Evolutionary conservation across 768 basidiomycete genomes (phyloP).

Genomic region (Neoboletus brunneissimus): DNA sequence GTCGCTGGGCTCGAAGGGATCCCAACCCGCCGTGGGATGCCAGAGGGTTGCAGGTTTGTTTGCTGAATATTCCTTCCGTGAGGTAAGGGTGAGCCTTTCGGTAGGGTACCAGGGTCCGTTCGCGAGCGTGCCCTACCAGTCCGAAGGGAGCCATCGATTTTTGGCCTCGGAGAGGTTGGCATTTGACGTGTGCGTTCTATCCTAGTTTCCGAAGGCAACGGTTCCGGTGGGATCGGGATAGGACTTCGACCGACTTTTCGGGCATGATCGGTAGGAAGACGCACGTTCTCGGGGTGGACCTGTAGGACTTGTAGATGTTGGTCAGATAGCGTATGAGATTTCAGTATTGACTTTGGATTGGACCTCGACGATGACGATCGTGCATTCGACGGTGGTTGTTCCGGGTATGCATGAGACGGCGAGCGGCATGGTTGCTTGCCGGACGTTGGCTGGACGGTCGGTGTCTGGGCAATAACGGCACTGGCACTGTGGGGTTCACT

Average conservation of each 20-base stretch:
- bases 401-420: slow-evolving; percentile 6
- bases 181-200: slow-evolving; percentile 7
- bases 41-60: slow-evolving; percentile 13
- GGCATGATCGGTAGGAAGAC: slow-evolving; percentile 2
- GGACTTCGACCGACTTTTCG: slow-evolving; percentile 15
- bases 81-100: slow-evolving; percentile 7
- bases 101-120: slow-evolving; percentile 26
- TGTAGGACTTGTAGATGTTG: slow-evolving; percentile 16
- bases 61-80: slow-evolving; percentile 10
- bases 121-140: slow-evolving; percentile 29
- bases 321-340: slow-evolving; percentile 19
- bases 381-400: slow-evolving; percentile 13
- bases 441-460: not conserved
- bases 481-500: not conserved
- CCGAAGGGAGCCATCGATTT: slow-evolving; percentile 11
- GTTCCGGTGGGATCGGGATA: slow-evolving; percentile 10
- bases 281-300: slow-evolving; percentile 7
- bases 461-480: not conserved
- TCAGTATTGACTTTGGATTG: slow-evolving; percentile 34
- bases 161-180: slow-evolving; percentile 7
- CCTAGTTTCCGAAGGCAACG: not conserved
- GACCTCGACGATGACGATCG: slow-evolving; percentile 25
- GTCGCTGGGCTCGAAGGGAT: slow-evolving; percentile 16
- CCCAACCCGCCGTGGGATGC: slow-evolving; percentile 27
- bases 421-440: slow-evolving; percentile 10